A percentile compares a stretch with the other conserved stretches of the same genome.
Evolutionary conservation across 177 flowering plant species (phyloP).

Genomic region (Telopea speciosissima): DNA sequence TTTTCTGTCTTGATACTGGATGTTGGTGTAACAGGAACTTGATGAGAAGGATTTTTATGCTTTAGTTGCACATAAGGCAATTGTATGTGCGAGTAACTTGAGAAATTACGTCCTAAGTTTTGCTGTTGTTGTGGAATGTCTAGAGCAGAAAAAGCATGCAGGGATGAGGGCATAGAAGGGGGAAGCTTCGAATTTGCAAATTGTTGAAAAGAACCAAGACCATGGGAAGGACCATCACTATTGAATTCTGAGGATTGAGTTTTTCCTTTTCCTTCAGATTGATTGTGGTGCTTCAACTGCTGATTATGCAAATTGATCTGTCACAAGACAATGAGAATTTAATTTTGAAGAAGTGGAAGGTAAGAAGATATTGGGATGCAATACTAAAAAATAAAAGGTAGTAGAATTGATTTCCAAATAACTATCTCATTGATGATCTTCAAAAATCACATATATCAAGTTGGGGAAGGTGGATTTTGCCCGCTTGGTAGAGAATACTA

Average conservation of each 20-base stretch:
- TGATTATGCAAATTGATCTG: conserved; percentile 37
- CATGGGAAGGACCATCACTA: conserved; percentile 26
- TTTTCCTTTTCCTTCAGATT: conserved; percentile 32
- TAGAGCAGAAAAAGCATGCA: conserved; percentile 18
- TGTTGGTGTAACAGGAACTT: conserved; percentile 22
- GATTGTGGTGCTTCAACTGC: conserved; percentile 28
- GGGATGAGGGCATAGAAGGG: conserved; percentile 9
- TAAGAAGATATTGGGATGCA: not conserved
- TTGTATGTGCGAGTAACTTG: conserved; percentile 20
- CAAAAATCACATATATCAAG: not conserved
- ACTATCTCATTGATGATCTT: not conserved
- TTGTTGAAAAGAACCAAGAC: conserved; percentile 18
- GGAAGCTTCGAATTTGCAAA: conserved; percentile 12
- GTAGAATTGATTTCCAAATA: not conserved
- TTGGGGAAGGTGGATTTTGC: not conserved
- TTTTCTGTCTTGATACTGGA: conserved; percentile 29
- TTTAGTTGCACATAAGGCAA: conserved; percentile 23
- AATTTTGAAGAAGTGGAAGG: not conserved
- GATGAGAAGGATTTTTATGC: conserved; percentile 26
- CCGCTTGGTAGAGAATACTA: not conserved
- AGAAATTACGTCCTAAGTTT: conserved; percentile 22
- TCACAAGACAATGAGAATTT: not conserved
- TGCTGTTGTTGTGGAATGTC: conserved; percentile 21
- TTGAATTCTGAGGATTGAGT: conserved; percentile 17
- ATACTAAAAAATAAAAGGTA: not conserved